Base-by-base conservation (phyloP, 78 protist species). In the Dictyostelium capitatum region DNA sequence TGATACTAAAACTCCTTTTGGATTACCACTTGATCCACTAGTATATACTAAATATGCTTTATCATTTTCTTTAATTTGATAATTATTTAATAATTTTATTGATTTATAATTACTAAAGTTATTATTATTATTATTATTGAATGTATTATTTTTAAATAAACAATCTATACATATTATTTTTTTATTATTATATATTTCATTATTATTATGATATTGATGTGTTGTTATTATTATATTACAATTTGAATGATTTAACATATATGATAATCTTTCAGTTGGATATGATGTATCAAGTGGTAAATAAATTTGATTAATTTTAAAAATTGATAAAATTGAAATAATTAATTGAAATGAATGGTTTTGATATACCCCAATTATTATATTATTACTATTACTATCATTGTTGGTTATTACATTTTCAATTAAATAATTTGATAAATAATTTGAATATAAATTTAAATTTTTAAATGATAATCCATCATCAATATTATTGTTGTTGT, bases 41-140 rank as follows among this genome's bases (percentile, higher is more conserved):
- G 94, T 89, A 59, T 89, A 89, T 4, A 89, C 79, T 59, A 89
- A 57, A 79, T 89, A 89, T 11, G 83, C 83, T n/a, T 51, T 7
- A 25, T 75, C 65, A 28, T 75, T 12, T 25, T 23, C 6, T 54
- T 20, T 54, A 50, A 43, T 25, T 14, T 64, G 43, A 14, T 11
- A 2, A 10, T 67, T 7, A 32, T 67, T 32, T 6, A 25, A 12
- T 28, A 28, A 23, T 30, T 67, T 47, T 67, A 6, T 12, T 28
- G 19, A 5, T 67, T 67, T 67, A 32, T 67, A 0, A 32, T 9
- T 67, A 32, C 9, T 67, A 4, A n/a, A n/a, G n/a, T n/a, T n/a
- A n/a, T n/a, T n/a, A n/a, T n/a, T 4, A 32, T 46, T 46, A 73
- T 46, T 46, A n/a, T n/a, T 46, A 19, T 46, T 62, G 70, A 19